Percentiles rank a stretch among this genome's conserved stretches.
These are phyloP conservation scores for Mrakia blollopis DNA, from an alignment of 768 basidiomycete species.

Conservation along the genomic window DNA sequence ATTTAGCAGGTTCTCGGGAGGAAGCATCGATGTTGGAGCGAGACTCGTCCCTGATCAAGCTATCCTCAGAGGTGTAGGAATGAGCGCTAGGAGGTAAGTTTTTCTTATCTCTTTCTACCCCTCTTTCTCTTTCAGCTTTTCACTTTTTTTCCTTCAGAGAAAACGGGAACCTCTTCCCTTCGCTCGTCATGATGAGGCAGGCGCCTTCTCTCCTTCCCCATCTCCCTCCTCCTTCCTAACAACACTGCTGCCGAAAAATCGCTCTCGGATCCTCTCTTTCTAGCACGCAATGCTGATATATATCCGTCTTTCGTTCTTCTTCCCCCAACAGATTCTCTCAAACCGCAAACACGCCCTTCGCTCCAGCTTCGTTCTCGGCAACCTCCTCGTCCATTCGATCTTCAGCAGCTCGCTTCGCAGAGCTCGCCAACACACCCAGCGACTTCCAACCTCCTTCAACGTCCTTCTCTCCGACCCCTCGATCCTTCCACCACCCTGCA, in stretches of 20 bases:
- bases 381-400: slow-evolving; percentile 29
- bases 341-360: slow-evolving; percentile 7
- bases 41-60: slow-evolving; percentile 1
- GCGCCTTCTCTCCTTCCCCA: neutral
- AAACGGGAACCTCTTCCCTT: neutral
- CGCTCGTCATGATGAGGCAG: neutral
- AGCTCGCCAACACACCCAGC: slow-evolving; percentile 10
- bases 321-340: slow-evolving; percentile 5
- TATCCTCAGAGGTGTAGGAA: slow-evolving; percentile 6
- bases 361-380: slow-evolving; percentile 24
- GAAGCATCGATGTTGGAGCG: neutral
- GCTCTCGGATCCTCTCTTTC: neutral
- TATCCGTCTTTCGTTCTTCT: neutral
- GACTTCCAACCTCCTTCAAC: neutral
- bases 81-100: slow-evolving; percentile 15
- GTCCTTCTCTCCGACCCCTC: neutral
- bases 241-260: neutral
- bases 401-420: slow-evolving; percentile 31
- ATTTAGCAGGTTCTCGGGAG: neutral
- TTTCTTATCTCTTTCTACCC: neutral
- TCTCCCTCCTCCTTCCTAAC: neutral
- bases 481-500: neutral
- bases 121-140: neutral
- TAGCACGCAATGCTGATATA: neutral
- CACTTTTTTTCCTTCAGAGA: neutral